These are phyloP conservation scores for Corynascus novoguineensis DNA, from an alignment of 495 filamentous ascomycete species.

Conservation along the genomic window DNA sequence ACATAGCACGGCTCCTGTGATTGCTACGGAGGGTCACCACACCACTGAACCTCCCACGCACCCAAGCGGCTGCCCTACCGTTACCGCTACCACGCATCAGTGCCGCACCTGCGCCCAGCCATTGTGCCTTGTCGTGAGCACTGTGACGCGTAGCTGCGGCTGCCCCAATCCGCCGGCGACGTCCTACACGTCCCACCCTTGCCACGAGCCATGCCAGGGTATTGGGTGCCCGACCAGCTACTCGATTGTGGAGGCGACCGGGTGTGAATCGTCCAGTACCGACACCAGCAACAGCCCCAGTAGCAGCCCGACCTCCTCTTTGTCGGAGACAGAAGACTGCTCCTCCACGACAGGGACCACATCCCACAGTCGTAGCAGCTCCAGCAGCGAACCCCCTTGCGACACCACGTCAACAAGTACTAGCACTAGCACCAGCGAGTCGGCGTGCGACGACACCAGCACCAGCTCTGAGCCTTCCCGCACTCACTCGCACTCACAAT, in stretches of 20 bases:
- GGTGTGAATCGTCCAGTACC: neutral
- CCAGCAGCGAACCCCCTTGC: neutral
- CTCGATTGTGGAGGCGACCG: constrained; percentile 8
- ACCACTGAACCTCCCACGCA: neutral
- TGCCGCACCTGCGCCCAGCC: constrained; percentile 16
- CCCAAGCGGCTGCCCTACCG: constrained; percentile 14
- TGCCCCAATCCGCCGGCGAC: constrained; percentile 12
- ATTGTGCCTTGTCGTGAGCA: constrained; percentile 11
- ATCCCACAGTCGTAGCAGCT: neutral
- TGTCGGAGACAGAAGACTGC: neutral
- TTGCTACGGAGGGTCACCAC: constrained; percentile 2
- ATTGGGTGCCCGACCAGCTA: constrained; percentile 22
- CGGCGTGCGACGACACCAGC: neutral
- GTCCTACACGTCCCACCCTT: constrained; percentile 17
- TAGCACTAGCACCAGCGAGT: neutral
- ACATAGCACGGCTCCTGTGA: constrained; percentile 6
- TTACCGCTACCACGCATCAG: constrained; percentile 12
- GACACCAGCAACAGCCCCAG: neutral
- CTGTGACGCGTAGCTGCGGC: constrained; percentile 12
- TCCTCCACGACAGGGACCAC: neutral
- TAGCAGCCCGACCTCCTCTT: neutral
- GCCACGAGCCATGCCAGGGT: constrained; percentile 16
- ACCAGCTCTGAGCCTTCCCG: neutral
- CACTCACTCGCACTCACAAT: neutral
- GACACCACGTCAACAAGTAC: neutral